Conservation (phyloP, 225 moss, liverwort and hornwort genomes). For the Pseudoscleropodium purum region DNA sequence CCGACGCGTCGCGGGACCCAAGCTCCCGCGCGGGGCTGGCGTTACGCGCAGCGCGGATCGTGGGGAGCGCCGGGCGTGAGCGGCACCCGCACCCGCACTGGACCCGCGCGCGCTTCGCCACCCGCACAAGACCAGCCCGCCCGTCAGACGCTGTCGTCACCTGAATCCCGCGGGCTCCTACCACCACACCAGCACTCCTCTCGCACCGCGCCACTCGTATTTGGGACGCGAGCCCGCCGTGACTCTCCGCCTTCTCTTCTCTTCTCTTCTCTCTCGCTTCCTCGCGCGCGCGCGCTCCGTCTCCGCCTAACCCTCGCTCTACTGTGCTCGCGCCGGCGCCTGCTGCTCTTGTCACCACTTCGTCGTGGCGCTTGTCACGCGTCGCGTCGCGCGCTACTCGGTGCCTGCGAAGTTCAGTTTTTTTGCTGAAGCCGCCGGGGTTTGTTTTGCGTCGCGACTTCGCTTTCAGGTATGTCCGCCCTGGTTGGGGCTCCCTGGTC, state of each 20-base stretch:
- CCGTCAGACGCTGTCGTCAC: not conserved
- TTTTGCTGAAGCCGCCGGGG: not conserved
- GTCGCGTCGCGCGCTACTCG: not conserved
- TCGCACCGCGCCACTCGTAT: slow-evolving; percentile 7
- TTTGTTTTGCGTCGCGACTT: not conserved
- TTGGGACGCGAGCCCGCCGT: not conserved
- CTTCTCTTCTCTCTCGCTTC: not conserved
- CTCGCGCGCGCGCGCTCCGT: not conserved
- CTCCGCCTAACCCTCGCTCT: not conserved
- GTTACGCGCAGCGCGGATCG: not conserved
- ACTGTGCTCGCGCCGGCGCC: not conserved
- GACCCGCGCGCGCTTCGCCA: not conserved
- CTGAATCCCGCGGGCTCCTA: slow-evolving; percentile 10
- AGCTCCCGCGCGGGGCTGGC: not conserved
- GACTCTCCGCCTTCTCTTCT: not conserved
- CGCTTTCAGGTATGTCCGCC: not conserved
- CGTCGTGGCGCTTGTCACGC: not conserved
- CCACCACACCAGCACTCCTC: not conserved
- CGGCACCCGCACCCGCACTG: not conserved
- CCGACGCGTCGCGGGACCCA: not conserved
- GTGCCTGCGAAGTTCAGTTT: not conserved
- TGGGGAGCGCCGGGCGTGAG: not conserved
- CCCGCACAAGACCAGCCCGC: not conserved
- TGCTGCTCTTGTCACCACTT: not conserved
- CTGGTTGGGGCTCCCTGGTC: not conserved